Percentiles rank a stretch among this genome's conserved stretches.
Evolutionary conservation across 2,329 filamentous ascomycete species (phyloP).

Genomic region (Verticillium albo-atrum): DNA sequence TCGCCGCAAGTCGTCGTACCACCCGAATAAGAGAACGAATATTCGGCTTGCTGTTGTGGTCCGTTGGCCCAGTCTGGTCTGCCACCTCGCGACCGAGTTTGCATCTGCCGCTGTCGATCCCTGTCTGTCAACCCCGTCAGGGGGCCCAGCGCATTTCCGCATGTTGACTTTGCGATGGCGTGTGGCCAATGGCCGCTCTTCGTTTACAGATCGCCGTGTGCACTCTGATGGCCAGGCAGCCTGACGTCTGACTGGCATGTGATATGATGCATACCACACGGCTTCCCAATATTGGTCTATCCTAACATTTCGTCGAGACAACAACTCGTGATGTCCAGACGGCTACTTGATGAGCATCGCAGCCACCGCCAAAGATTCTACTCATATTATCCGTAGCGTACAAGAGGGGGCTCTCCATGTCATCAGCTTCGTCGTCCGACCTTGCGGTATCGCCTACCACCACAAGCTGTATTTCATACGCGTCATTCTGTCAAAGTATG

Average conservation of each 20-base stretch:
- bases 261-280: no score
- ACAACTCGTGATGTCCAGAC: no score
- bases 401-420: no score
- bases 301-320: no score
- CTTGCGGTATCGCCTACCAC: no score
- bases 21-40: constrained; percentile 2
- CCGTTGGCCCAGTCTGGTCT: background rate
- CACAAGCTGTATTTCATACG: no score
- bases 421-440: no score
- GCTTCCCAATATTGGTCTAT: no score
- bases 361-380: no score
- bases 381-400: no score
- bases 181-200: background rate
- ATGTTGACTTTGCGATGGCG: background rate
- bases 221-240: background rate
- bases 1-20: background rate
- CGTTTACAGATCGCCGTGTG: background rate
- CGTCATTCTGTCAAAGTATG: no score
- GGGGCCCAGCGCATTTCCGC: background rate
- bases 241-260: background rate
- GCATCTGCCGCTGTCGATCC: background rate
- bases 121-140: background rate
- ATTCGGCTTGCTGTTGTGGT: background rate
- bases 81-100: background rate
- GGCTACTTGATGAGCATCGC: no score